Conservation (phyloP, 257 asterid species). For the Solanum rostratum region DNA sequence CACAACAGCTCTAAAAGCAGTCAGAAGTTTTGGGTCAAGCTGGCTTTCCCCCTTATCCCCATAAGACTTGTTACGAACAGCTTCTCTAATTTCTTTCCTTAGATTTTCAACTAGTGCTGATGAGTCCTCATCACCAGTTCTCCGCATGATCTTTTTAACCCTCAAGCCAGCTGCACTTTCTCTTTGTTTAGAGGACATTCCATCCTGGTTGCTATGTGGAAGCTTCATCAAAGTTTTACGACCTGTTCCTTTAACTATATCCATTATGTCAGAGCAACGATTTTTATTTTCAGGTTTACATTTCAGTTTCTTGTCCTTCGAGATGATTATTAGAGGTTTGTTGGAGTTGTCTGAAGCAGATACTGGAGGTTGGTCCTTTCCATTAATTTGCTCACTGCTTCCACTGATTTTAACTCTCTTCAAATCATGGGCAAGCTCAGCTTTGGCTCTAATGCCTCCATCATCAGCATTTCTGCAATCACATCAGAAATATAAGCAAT, state of each 20-base stretch:
- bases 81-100: slow-evolving; percentile 73
- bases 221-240: slow-evolving; percentile 32
- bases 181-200: slow-evolving; percentile 27
- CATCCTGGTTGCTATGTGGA: slow-evolving; percentile 17
- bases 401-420: slow-evolving; percentile 56
- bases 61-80: slow-evolving; percentile 71
- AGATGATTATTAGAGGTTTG: not conserved
- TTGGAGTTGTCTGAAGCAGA: slow-evolving; percentile 22
- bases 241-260: slow-evolving; percentile 56
- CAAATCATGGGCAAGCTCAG: slow-evolving; percentile 19
- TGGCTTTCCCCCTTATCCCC: slow-evolving; percentile 45
- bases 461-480: slow-evolving; percentile 36
- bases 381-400: slow-evolving; percentile 14
- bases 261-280: slow-evolving; percentile 41
- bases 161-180: slow-evolving; percentile 60
- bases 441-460: slow-evolving; percentile 33
- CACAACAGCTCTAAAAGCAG: slow-evolving; percentile 91
- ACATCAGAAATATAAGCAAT: slow-evolving; percentile 2
- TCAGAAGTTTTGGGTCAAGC: slow-evolving; percentile 80
- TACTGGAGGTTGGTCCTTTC: slow-evolving; percentile 22
- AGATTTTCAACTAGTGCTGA: slow-evolving; percentile 59
- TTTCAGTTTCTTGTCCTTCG: slow-evolving; percentile 20
- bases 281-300: slow-evolving; percentile 21
- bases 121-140: slow-evolving; percentile 62
- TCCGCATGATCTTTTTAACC: slow-evolving; percentile 90